Evolutionary conservation across 768 basidiomycete genomes (phyloP).

Genomic region (Mycena chlorophos): DNA sequence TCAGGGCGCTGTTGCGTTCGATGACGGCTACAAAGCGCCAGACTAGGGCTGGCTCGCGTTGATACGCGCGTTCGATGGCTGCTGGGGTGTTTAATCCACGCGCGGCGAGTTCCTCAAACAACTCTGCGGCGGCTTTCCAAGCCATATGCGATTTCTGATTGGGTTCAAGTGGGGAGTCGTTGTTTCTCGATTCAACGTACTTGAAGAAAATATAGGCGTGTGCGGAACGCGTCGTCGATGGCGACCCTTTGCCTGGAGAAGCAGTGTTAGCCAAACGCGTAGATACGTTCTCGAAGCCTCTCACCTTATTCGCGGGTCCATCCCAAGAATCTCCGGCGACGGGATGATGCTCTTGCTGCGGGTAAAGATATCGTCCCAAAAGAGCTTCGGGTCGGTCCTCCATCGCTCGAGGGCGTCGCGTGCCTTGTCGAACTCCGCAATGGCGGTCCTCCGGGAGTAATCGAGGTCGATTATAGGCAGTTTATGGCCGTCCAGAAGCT

Average conservation of each 20-base stretch:
- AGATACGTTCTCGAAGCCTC: background rate
- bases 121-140: slow-evolving; percentile 2
- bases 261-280: background rate
- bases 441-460: slow-evolving; percentile 8
- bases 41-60: background rate
- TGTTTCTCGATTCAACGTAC: background rate
- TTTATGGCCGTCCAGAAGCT: slow-evolving; percentile 13
- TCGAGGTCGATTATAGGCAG: slow-evolving; percentile 13
- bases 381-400: background rate
- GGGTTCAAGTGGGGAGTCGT: background rate
- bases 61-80: slow-evolving; percentile 12
- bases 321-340: slow-evolving; percentile 7
- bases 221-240: slow-evolving; percentile 8
- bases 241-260: background rate
- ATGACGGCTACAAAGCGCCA: slow-evolving; percentile 8
- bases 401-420: slow-evolving; percentile 8
- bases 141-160: background rate
- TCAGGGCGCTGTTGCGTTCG: background rate
- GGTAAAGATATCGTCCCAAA: background rate
- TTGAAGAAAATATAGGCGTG: background rate
- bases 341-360: slow-evolving; percentile 9
- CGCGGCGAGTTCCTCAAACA: slow-evolving; percentile 6
- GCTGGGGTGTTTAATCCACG: background rate
- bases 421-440: slow-evolving; percentile 7
- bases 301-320: background rate